Conservation (phyloP, 73 alveolate genomes). For the Paramecium tetraurelia region DNA sequence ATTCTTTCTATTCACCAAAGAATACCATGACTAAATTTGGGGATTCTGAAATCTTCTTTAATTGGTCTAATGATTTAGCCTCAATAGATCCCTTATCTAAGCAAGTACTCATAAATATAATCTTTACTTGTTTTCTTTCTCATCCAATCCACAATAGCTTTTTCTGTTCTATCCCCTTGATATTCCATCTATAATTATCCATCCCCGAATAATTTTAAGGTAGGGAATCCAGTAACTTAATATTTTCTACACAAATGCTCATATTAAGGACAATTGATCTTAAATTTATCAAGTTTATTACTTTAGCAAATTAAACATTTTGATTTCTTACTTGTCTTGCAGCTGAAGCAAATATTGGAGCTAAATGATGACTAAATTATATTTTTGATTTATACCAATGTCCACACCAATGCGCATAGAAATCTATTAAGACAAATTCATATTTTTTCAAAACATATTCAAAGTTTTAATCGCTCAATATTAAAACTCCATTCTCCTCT, state of each 20-base stretch:
- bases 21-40: not conserved
- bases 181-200: not conserved
- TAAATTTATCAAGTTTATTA: not conserved
- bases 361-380: not conserved
- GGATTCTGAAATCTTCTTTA: not conserved
- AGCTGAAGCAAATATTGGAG: not conserved
- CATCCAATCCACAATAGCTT: constrained; percentile 18
- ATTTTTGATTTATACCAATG: not conserved
- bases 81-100: constrained; percentile 7
- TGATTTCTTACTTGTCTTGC: constrained; percentile 1
- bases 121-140: constrained; percentile 6
- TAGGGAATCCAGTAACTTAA: not conserved
- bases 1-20: constrained; percentile 2
- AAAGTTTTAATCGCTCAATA: not conserved
- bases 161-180: not conserved
- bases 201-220: constrained; percentile 16
- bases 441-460: not conserved
- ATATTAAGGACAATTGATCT: constrained; percentile 3
- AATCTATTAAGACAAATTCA: constrained; percentile 1
- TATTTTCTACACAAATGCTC: not conserved
- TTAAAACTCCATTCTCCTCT: constrained; percentile 8
- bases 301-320: constrained; percentile 22
- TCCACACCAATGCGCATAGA: constrained; percentile 31
- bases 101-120: not conserved
- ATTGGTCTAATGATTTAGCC: constrained; percentile 12